These are phyloP conservation scores for Saxophila tyrrhenica DNA, from an alignment of 495 filamentous ascomycete genomes.

Conservation along the genomic window DNA sequence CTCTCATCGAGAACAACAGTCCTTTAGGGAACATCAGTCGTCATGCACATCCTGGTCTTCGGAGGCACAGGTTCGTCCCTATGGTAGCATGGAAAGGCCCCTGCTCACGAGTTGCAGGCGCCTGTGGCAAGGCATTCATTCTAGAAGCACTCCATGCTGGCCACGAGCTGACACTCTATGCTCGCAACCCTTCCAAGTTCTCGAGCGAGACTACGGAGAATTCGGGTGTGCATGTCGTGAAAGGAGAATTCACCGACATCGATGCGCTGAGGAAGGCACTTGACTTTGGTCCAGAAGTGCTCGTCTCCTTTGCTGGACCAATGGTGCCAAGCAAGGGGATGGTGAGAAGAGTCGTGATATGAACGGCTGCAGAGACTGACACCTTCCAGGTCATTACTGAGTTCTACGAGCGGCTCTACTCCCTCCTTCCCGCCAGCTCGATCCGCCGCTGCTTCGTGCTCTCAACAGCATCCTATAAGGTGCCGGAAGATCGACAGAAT, in stretches of 20 bases:
- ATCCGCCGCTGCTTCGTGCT: conserved; percentile 1
- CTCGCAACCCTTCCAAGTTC: conserved; percentile 4
- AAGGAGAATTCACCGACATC: conserved; percentile 1
- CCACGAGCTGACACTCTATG: conserved; percentile 5
- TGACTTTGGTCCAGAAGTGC: not conserved
- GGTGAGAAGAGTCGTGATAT: not conserved
- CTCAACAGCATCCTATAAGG: conserved; percentile 1
- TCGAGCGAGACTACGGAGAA: not conserved
- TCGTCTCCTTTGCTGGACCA: conserved; percentile 9
- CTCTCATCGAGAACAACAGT: too few relatives aligned
- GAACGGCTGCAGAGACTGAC: not conserved
- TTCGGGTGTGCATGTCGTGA: not conserved
- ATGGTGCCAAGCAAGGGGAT: not conserved
- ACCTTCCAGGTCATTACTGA: not conserved
- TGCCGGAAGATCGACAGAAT: not conserved
- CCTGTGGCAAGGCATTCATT: conserved; percentile 1
- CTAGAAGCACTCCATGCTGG: conserved; percentile 1
- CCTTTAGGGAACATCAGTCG: too few relatives aligned
- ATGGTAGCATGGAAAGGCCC: not conserved
- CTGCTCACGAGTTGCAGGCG: not conserved
- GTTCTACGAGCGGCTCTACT: conserved; percentile 3
- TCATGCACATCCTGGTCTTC: conserved; percentile 9
- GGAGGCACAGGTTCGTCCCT: conserved; percentile 5
- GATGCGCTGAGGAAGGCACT: conserved; percentile 1
- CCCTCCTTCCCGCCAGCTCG: not conserved